Base-by-base conservation (phyloP, 169 alveolate species). In the Theileria sp. region DNA sequence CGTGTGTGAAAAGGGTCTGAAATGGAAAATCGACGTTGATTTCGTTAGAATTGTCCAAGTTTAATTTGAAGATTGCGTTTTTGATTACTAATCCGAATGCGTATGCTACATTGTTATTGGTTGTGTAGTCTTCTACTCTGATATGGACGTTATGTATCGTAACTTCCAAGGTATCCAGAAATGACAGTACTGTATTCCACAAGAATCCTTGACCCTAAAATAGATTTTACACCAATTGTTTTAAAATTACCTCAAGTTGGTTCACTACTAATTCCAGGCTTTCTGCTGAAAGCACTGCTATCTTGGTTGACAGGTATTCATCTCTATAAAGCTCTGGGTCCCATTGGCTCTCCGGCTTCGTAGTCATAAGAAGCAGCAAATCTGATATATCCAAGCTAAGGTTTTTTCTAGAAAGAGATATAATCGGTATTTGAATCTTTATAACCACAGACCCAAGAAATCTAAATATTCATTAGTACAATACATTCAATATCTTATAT, bases 51-150 rank as follows among this genome's bases (percentile, higher is more conserved):
- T 36, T 65, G 23, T 58, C 62, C 30, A 58, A 8, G 66, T 77
- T 76, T n/a, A 82, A 32, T 62, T 74, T 25, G 58, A 83, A 69
- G 26, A 68, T 44, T 6, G 89, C 89, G 32, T 65, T 36, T 44
- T 83, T 83, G 51, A 83, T 51, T 36, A 71, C 77, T 12, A 54
- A 4, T 12, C 89, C 89, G 49, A 83, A 69, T 0, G 89, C 89
- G 73, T 77, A 83, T 13, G 89, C 38, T 15, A 77, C 69, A 49
- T 75, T 76, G 30, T 81, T 82, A 70, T 85, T 85, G 8, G 91
- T 85, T 28, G 83, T 77, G 70, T 73, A 74, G 61, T 88, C 93
- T 66, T 88, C 93, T 8, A 88, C 58, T 19, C 93, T 67, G 23
- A 88, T 25, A 81, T 88, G 93, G 9, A 88, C 56, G 68, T 88